Evolutionary conservation across 2,329 filamentous ascomycete species (phyloP).

Genomic region (Verticillium tricorpus): DNA sequence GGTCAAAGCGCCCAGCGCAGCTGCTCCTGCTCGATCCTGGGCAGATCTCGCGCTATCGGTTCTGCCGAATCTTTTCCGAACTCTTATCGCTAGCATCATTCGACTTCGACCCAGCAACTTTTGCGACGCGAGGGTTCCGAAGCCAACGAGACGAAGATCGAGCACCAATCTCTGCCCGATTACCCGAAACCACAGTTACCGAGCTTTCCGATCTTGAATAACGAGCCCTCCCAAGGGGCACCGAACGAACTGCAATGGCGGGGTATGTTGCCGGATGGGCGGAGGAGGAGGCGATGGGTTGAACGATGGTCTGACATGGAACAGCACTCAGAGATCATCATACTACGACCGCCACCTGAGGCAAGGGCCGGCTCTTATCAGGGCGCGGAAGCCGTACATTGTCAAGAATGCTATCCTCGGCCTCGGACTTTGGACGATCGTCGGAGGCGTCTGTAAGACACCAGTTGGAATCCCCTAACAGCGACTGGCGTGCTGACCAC

Average conservation of each 20-base stretch:
- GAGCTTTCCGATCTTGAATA: background rate
- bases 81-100: slow-evolving; percentile 6
- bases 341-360: slow-evolving; percentile 91
- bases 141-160: slow-evolving; percentile 1
- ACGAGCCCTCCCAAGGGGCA: background rate
- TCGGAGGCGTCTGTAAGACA: slow-evolving; percentile 83
- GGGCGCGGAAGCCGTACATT: slow-evolving; percentile 86
- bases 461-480: background rate
- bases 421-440: slow-evolving; percentile 66
- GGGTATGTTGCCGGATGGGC: background rate
- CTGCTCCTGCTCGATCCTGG: background rate
- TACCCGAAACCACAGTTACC: background rate
- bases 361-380: slow-evolving; percentile 83
- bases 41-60: slow-evolving; percentile 5
- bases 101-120: background rate
- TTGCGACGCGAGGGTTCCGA: slow-evolving; percentile 4
- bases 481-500: background rate
- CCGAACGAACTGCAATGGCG: background rate
- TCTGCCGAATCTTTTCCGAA: slow-evolving; percentile 8
- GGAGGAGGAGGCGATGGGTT: background rate
- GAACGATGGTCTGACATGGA: slow-evolving; percentile 8
- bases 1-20: background rate
- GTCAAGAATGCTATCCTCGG: slow-evolving; percentile 85
- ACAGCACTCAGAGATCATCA: slow-evolving; percentile 37
- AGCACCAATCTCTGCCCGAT: slow-evolving; percentile 5